Evolutionary conservation across 1,139 yeast genomes (phyloP).

Genomic region (Candida frijolesensis): DNA sequence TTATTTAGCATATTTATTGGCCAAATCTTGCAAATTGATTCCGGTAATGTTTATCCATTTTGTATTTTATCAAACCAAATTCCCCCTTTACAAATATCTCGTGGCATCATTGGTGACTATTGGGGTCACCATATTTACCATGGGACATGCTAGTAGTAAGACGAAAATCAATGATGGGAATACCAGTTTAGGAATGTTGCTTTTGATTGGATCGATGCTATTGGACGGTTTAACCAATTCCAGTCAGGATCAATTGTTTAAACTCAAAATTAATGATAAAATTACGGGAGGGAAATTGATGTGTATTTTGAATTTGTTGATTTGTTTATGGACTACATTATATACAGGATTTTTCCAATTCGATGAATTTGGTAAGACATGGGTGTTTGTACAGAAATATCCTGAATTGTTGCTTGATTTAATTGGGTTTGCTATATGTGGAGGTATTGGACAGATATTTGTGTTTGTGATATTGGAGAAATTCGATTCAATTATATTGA

Average conservation of each 20-base stretch:
- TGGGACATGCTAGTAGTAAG: constrained; percentile 33
- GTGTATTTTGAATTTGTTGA: constrained; percentile 74
- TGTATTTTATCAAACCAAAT: constrained; percentile 67
- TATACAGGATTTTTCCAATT: constrained; percentile 47
- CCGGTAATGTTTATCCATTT: constrained; percentile 90
- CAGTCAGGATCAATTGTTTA: constrained; percentile 85
- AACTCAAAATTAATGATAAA: constrained; percentile 26
- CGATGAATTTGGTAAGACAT: constrained; percentile 52
- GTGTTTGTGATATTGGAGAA: constrained; percentile 81
- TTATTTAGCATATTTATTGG: constrained; percentile 79
- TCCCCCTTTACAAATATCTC: constrained; percentile 73
- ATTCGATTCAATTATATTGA: constrained; percentile 81
- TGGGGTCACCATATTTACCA: constrained; percentile 82
- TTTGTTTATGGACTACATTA: constrained; percentile 39
- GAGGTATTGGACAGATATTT: constrained; percentile 91
- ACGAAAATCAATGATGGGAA: constrained; percentile 40
- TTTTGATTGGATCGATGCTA: constrained; percentile 64
- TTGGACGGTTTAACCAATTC: constrained; percentile 93
- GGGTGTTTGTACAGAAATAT: constrained; percentile 43
- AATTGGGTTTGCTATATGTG: constrained; percentile 70
- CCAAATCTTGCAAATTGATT: constrained; percentile 89
- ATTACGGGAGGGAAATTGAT: constrained; percentile 78
- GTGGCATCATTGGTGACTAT: constrained; percentile 76
- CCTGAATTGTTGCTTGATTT: constrained; percentile 59
- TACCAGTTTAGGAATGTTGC: constrained; percentile 56